These are phyloP conservation scores for Heritiera littoralis DNA, from an alignment of 345 rosid species.

Conservation along the genomic window DNA sequence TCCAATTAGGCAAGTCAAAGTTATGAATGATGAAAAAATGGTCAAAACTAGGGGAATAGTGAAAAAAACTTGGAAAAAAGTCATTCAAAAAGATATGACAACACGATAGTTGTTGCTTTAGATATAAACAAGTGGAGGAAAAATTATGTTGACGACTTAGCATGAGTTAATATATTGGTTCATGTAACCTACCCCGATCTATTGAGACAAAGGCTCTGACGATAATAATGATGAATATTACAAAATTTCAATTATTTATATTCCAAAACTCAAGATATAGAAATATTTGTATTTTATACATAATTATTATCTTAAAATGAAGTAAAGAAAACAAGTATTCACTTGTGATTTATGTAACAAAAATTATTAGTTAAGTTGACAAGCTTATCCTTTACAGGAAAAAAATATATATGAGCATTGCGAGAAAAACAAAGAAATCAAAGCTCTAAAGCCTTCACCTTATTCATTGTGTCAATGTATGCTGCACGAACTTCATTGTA, in stretches of 20 bases:
- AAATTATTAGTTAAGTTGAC: not conserved
- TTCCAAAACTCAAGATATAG: not conserved
- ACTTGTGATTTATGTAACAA: not conserved
- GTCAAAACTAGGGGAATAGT: no score
- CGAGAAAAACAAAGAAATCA: not conserved
- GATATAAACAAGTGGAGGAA: no score
- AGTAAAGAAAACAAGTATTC: not conserved
- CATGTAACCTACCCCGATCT: no score
- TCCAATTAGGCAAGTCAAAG: no score
- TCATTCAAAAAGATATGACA: no score
- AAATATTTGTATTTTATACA: not conserved
- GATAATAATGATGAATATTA: not conserved
- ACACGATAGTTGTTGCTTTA: no score
- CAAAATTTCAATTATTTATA: not conserved
- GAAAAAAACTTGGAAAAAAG: no score
- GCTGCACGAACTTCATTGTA: slow-evolving; percentile 89
- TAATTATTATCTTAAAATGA: slow-evolving; percentile 1
- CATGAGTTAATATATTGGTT: no score
- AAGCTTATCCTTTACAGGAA: not conserved
- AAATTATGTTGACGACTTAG: no score
- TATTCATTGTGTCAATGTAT: slow-evolving; percentile 94
- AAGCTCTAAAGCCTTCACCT: slow-evolving; percentile 52
- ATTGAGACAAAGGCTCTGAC: no score
- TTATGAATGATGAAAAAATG: no score
- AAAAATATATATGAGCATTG: not conserved